Evolutionary conservation across 176 grass and related monocot species (phyloP), one percentile per base, ranked within the genome.

Genomic region (Ensete ventricosum): DNA sequence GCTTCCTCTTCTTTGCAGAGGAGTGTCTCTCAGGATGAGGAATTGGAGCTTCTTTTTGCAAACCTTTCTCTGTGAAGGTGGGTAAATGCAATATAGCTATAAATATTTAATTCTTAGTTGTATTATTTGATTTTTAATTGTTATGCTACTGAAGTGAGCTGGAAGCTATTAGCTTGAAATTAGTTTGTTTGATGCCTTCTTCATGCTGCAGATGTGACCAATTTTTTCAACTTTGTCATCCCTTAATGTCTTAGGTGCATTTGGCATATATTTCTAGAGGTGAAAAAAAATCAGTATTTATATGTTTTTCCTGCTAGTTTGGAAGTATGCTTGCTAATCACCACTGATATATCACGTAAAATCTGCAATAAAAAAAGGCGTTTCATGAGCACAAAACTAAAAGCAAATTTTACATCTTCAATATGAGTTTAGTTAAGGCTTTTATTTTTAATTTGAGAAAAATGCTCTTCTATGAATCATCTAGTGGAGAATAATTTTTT

Each of bases 1-100:
- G 29, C 78, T 50, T 2, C 29, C 75, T 81, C 24, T 81, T 60
- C 52, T 59, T 67, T 64, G 53, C 78, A 96, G 89, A 88, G 85
- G 60, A 88, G 76, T 48, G 77, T 68, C 24, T 83, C 87, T 23
- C 83, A 97, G 82, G 85, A 97, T 50, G 90, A 90, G 64, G 93
- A 97, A 52, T 81, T 97, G 51, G 88, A 93, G 82, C 88, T 97
- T 9, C 87, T 97, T 73, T 97, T 97, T 72, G 88, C 93, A 77
- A 93, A 69, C 82, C 90, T 97, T 81, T 93, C 90, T 60, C 74
- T 97, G 66, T 93, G 53, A 91, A 73, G 23, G 52, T 50, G 20
- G 21, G 43, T 70, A 70, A 21, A 70, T 70, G 19, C 14, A 9
- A 4, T 70, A 11, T 70, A 11, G 19, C 1, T 4, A 51, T 14